phyloP scores from a whole-genome alignment of 371 early-diverging fungal species.

The Syncephalis plumigaleata region DNA sequence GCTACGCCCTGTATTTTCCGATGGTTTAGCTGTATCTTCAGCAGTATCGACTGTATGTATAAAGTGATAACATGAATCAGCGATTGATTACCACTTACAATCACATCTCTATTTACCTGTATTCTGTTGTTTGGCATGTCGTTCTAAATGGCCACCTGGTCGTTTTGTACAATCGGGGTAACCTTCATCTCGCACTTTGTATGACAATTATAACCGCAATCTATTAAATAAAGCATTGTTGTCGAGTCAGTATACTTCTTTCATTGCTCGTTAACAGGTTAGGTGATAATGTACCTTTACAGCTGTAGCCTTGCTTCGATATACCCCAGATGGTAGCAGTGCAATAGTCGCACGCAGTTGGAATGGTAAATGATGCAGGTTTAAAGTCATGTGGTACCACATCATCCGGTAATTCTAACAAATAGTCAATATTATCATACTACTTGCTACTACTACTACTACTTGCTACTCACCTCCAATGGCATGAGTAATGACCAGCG shows the following conservation, averaged over 20 bases:
- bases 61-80: too few species aligned
- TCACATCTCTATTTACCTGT: too few species aligned
- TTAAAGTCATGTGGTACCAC: constrained; percentile 50
- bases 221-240: constrained; percentile 8
- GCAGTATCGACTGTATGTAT: too few species aligned
- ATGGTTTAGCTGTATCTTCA: not conserved
- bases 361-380: constrained; percentile 54
- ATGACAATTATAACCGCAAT: constrained; percentile 74
- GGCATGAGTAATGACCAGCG: not conserved
- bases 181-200: constrained; percentile 77
- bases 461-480: not conserved
- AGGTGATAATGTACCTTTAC: constrained; percentile 25
- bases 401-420: constrained; percentile 16
- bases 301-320: constrained; percentile 56
- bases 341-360: constrained; percentile 66
- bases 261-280: not conserved
- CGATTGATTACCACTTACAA: too few species aligned
- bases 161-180: constrained; percentile 41
- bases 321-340: constrained; percentile 55
- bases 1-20: not conserved
- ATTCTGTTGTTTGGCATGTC: not conserved
- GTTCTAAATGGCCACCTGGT: constrained; percentile 1
- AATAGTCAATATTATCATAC: not conserved
- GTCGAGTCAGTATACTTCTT: not conserved
- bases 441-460: not conserved